These are phyloP conservation scores for Lithospermum erythrorhizon DNA, from an alignment of 257 asterid genomes.

Conservation along the genomic window DNA sequence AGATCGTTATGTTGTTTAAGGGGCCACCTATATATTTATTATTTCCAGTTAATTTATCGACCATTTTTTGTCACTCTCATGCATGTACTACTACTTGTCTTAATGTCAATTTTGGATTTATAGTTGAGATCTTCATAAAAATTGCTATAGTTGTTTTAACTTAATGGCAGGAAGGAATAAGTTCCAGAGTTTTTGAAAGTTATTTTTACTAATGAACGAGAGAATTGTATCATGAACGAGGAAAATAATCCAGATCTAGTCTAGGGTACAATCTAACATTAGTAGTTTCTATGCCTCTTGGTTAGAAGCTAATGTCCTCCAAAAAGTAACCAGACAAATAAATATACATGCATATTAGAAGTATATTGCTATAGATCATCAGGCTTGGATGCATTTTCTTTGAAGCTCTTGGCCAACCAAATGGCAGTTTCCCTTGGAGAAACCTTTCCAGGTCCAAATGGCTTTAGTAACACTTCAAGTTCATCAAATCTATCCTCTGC, in stretches of 20 bases:
- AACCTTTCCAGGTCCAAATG: constrained; percentile 79
- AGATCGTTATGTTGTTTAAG: too few species aligned
- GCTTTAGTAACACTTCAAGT: constrained; percentile 70
- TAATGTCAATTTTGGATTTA: too few species aligned
- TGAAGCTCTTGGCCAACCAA: constrained; percentile 84
- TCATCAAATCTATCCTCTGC: constrained; percentile 73
- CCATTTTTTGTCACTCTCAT: too few species aligned
- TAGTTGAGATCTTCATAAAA: too few species aligned
- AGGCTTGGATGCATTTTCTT: constrained; percentile 46
- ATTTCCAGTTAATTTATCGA: too few species aligned
- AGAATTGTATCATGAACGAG: not conserved
- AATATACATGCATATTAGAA: constrained; percentile 12
- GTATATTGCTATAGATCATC: constrained; percentile 24
- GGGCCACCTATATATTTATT: too few species aligned
- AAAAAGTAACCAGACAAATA: constrained; percentile 11
- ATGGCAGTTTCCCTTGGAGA: constrained; percentile 97
- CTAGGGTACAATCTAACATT: constrained; percentile 20
- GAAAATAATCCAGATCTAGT: not conserved
- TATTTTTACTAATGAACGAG: not conserved
- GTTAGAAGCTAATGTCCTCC: constrained; percentile 20
- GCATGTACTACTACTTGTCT: too few species aligned
- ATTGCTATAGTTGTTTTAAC: too few species aligned
- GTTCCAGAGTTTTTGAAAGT: not conserved
- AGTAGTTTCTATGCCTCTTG: constrained; percentile 21
- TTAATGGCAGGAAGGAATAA: not conserved